These are phyloP conservation scores for Candida pseudoviswanathii DNA, from an alignment of 1,139 yeast species.

Conservation along the genomic window DNA sequence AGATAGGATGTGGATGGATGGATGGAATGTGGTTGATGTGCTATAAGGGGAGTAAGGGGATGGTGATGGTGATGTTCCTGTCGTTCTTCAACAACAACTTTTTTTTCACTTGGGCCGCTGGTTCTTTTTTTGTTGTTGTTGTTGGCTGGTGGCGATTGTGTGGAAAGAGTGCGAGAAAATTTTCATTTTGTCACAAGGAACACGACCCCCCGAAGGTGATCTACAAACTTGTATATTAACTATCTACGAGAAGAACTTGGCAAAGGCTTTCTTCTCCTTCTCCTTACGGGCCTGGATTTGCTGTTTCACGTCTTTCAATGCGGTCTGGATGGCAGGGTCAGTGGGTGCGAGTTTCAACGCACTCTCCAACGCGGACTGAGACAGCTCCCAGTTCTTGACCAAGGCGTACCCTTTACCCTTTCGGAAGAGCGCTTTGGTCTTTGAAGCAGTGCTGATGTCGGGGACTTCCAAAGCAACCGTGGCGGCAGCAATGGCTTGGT, in stretches of 20 bases:
- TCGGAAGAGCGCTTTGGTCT: no score
- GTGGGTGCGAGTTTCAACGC: slow-evolving; percentile 70
- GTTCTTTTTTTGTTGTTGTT: background rate
- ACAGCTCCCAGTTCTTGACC: slow-evolving; percentile 70
- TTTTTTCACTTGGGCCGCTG: no score
- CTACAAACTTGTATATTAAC: background rate
- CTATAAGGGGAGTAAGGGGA: slow-evolving; percentile 3
- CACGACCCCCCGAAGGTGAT: slow-evolving; percentile 30
- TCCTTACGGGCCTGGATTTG: slow-evolving; percentile 56
- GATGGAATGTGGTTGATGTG: background rate
- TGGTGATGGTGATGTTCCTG: background rate
- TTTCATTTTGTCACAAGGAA: background rate
- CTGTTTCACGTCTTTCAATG: slow-evolving; percentile 64
- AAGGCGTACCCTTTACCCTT: slow-evolving; percentile 75
- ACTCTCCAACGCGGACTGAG: slow-evolving; percentile 63
- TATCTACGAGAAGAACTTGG: slow-evolving; percentile 62
- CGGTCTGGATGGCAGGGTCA: slow-evolving; percentile 74
- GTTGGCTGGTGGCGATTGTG: slow-evolving; percentile 3
- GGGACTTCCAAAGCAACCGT: slow-evolving; percentile 64
- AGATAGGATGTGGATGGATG: background rate
- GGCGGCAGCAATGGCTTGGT: slow-evolving; percentile 61
- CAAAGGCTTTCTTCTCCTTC: slow-evolving; percentile 80
- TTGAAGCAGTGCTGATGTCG: no score
- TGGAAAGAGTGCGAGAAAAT: background rate
- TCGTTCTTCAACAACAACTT: background rate